Evolutionary conservation across 1,139 yeast species (phyloP).

Genomic region (Kodamaea ohmeri): DNA sequence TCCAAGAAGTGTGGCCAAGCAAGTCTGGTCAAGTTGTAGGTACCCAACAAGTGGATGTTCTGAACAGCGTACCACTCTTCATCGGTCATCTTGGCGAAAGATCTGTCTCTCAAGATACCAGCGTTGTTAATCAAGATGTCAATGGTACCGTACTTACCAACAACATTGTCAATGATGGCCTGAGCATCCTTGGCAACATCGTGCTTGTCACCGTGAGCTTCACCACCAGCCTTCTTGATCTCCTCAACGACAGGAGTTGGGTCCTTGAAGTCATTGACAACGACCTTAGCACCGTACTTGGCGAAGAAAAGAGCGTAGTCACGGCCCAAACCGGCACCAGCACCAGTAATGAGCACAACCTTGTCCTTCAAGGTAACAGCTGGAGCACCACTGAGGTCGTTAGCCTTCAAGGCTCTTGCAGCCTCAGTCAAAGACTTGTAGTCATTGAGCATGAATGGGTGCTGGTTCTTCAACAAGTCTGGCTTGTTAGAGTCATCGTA

Average conservation of each 20-base stretch:
- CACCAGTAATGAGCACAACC: constrained; percentile 92
- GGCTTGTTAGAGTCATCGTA: constrained; percentile 57
- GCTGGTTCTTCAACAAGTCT: constrained; percentile 52
- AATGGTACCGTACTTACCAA: constrained; percentile 75
- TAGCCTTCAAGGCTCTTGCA: constrained; percentile 52
- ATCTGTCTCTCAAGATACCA: constrained; percentile 88
- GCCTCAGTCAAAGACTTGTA: constrained; percentile 53
- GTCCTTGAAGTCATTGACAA: constrained; percentile 84
- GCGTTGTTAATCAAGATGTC: constrained; percentile 91
- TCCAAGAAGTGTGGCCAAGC: constrained; percentile 89
- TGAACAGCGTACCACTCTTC: constrained; percentile 81
- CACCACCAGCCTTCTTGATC: constrained; percentile 72
- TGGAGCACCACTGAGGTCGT: constrained; percentile 54
- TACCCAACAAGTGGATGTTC: constrained; percentile 80
- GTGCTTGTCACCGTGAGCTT: constrained; percentile 80
- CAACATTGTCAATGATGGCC: constrained; percentile 74
- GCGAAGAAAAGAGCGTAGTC: constrained; percentile 86
- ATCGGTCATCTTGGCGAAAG: constrained; percentile 81
- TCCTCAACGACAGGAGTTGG: constrained; percentile 76
- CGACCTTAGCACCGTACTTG: constrained; percentile 91
- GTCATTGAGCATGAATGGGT: constrained; percentile 65
- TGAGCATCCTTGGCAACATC: constrained; percentile 79
- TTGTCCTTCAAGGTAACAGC: constrained; percentile 64
- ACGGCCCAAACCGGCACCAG: constrained; percentile 93
- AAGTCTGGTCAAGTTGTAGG: constrained; percentile 78